Conservation (phyloP, 352 stramenopile genomes). For the Thalassiosira livingstoniorum region DNA sequence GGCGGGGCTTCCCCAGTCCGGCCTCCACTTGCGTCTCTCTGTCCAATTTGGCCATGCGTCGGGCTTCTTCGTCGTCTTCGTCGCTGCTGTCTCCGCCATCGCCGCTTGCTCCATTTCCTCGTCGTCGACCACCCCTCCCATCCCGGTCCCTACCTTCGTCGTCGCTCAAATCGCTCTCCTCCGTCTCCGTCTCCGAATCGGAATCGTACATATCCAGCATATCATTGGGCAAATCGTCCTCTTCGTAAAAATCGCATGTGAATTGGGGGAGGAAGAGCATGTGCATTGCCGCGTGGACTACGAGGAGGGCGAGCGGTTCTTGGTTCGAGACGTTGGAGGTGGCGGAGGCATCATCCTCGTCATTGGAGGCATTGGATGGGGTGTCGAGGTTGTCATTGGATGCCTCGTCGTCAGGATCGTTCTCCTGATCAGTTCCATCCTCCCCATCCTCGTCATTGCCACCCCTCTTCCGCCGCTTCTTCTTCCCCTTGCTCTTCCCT, state of each 20-base stretch:
- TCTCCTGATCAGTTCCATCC: background rate
- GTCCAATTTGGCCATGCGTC: constrained; percentile 57
- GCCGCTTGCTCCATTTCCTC: background rate
- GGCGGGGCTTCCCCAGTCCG: constrained; percentile 59
- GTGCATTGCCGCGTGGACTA: constrained; percentile 86
- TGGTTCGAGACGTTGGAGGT: too few relatives aligned
- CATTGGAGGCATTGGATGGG: too few relatives aligned
- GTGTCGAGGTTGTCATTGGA: too few relatives aligned
- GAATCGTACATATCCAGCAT: constrained; percentile 19
- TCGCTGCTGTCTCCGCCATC: background rate
- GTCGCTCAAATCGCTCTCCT: constrained; percentile 1
- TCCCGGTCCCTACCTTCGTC: constrained; percentile 30
- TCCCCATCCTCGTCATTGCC: background rate
- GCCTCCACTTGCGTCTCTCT: constrained; percentile 62
- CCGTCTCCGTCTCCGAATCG: constrained; percentile 17
- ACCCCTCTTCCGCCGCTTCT: background rate
- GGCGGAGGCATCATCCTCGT: constrained; percentile 73
- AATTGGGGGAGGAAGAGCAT: constrained; percentile 88
- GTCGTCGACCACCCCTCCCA: background rate
- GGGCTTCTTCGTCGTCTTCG: constrained; percentile 8
- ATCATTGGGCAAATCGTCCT: constrained; percentile 45
- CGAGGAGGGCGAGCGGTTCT: constrained; percentile 84
- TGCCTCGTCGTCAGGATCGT: background rate
- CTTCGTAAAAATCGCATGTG: constrained; percentile 86
- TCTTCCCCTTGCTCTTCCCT: background rate